These are phyloP conservation scores for Lentithecium fluviatile DNA, from an alignment of 495 filamentous ascomycete genomes.

Conservation along the genomic window DNA sequence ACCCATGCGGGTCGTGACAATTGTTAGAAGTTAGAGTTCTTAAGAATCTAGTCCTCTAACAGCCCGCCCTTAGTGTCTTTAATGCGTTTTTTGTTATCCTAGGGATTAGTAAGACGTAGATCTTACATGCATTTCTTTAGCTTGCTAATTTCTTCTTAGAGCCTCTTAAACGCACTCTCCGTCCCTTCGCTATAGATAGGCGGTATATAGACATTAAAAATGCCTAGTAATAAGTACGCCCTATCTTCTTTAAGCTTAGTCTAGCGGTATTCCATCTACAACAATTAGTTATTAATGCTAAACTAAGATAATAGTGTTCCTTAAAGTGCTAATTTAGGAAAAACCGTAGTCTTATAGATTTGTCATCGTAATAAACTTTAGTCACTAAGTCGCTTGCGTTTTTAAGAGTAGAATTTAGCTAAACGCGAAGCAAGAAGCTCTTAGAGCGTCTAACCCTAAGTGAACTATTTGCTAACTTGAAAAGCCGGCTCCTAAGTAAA, in stretches of 20 bases:
- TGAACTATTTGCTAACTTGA: conserved; percentile 2
- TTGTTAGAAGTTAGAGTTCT: conserved; percentile 44
- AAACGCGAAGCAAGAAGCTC: conserved; percentile 4
- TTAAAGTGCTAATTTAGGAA: conserved; percentile 1
- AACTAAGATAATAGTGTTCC: conserved; percentile 10
- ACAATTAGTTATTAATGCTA: conserved; percentile 10
- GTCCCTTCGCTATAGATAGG: conserved; percentile 1
- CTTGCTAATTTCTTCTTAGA: conserved; percentile 1
- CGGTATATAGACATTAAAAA: background rate
- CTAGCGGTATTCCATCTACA: too few relatives aligned
- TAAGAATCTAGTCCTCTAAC: conserved; percentile 49
- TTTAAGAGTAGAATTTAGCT: background rate
- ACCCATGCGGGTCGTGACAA: too few relatives aligned
- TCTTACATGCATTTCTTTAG: conserved; percentile 13
- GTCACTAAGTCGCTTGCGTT: conserved; percentile 4
- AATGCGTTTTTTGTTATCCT: conserved; percentile 44
- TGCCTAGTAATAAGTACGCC: background rate
- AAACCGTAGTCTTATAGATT: conserved; percentile 4
- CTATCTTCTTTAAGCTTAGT: too few relatives aligned
- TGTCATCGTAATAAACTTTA: background rate
- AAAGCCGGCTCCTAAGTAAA: background rate
- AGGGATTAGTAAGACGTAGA: conserved; percentile 13
- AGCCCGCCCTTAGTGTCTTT: conserved; percentile 32
- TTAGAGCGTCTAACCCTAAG: background rate
- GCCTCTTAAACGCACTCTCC: background rate